Percentiles rank a stretch among this genome's conserved stretches.
phyloP scores from a whole-genome alignment of 345 rosid genomes.

The Hypericum androsaemum region DNA sequence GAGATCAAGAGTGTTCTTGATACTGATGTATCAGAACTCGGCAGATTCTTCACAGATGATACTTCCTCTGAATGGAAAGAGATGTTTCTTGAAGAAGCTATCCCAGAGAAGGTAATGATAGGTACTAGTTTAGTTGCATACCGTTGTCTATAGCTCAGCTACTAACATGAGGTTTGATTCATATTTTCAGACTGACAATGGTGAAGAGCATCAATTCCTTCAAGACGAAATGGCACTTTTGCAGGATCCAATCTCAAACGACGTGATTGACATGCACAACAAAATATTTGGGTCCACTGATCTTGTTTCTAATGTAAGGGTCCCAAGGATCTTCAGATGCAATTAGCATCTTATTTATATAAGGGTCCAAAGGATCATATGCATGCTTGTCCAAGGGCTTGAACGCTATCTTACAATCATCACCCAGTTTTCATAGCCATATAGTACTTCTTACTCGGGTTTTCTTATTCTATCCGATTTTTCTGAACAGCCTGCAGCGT shows the following conservation, averaged over 20 bases:
- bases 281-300: conserved; percentile 74
- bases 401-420: too few relatives aligned
- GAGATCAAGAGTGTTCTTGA: conserved; percentile 65
- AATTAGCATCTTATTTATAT: too few relatives aligned
- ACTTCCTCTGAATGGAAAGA: conserved; percentile 70
- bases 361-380: too few relatives aligned
- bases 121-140: conserved; percentile 4
- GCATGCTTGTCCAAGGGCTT: too few relatives aligned
- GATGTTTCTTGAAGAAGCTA: conserved; percentile 54
- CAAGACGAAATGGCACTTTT: conserved; percentile 63
- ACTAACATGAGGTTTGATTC: conserved; percentile 7
- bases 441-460: not conserved
- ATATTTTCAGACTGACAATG: conserved; percentile 39
- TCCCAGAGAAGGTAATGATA: conserved; percentile 35
- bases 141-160: conserved; percentile 3
- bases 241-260: conserved; percentile 40
- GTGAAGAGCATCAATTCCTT: conserved; percentile 33
- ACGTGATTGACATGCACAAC: conserved; percentile 50
- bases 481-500: conserved; percentile 47
- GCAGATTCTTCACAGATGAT: conserved; percentile 43
- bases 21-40: conserved; percentile 52
- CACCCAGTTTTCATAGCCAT: too few relatives aligned
- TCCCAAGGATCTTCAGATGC: too few relatives aligned
- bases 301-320: conserved; percentile 51
- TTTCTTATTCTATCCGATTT: conserved; percentile 10